A percentile compares a stretch with the other conserved stretches of the same genome.
Conservation (phyloP, 441 rosid genomes). For the Erysimum cheiri region DNA sequence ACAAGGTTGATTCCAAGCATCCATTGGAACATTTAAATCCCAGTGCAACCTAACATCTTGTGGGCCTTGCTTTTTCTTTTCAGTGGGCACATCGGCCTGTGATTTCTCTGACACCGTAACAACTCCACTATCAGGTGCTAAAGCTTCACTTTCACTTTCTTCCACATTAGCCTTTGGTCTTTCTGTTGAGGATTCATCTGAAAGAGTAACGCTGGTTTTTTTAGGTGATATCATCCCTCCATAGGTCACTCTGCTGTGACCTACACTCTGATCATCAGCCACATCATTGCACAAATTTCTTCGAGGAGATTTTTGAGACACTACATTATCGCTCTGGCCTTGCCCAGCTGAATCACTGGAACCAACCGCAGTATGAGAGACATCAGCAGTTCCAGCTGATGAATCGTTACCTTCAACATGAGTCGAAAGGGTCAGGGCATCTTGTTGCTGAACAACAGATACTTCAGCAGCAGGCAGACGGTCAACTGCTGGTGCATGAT, state of each 20-base stretch:
- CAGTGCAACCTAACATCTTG: conserved; percentile 50
- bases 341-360: background rate
- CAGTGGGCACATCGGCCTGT: conserved; percentile 6
- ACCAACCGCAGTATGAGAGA: conserved; percentile 12
- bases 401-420: conserved; percentile 29
- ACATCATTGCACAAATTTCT: background rate
- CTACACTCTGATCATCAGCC: conserved; percentile 7
- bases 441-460: conserved; percentile 22
- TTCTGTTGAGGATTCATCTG: conserved; percentile 28
- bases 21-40: conserved; percentile 55
- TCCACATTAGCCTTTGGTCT: conserved; percentile 25
- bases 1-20: conserved; percentile 37
- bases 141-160: conserved; percentile 40
- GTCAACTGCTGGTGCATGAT: conserved; percentile 21
- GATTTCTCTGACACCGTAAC: conserved; percentile 32
- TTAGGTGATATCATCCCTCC: conserved; percentile 13
- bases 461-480: conserved; percentile 1
- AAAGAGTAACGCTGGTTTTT: conserved; percentile 15
- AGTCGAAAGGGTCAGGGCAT: conserved; percentile 8
- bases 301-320: background rate
- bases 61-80: background rate
- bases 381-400: conserved; percentile 19
- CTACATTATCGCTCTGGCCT: background rate
- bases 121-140: conserved; percentile 37
- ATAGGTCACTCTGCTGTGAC: background rate